Evolutionary conservation across 495 filamentous ascomycete species (phyloP).

Genomic region (Aspergillus coremiiformis): DNA sequence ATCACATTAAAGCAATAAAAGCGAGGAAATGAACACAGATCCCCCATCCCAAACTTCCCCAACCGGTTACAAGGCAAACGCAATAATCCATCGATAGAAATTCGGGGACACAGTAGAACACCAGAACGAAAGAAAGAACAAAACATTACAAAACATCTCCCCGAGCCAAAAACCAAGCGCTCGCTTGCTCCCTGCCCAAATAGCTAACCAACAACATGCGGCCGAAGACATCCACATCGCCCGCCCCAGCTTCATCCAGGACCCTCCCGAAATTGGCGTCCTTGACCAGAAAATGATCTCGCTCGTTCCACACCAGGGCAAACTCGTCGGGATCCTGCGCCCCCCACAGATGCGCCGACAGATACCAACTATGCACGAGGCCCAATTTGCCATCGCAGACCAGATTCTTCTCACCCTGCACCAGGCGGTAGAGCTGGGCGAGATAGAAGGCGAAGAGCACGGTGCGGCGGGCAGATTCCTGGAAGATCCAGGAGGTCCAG

Average conservation of each 20-base stretch:
- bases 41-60: neutral
- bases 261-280: conserved; percentile 31
- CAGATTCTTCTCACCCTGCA: conserved; percentile 20
- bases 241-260: conserved; percentile 25
- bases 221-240: conserved; percentile 44
- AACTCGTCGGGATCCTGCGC: conserved; percentile 39
- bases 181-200: conserved; percentile 37
- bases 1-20: neutral
- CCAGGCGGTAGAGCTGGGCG: conserved; percentile 27
- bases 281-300: conserved; percentile 36
- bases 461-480: conserved; percentile 43
- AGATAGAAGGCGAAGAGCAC: conserved; percentile 37
- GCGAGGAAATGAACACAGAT: neutral
- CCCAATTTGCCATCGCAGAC: conserved; percentile 29
- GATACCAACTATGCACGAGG: conserved; percentile 33
- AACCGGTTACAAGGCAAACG: too few relatives aligned
- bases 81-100: too few relatives aligned
- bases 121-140: neutral
- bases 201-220: conserved; percentile 37
- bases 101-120: too few relatives aligned
- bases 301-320: conserved; percentile 38
- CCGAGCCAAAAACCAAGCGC: conserved; percentile 35
- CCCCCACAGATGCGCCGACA: conserved; percentile 43
- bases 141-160: conserved; percentile 22
- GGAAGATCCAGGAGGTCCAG: conserved; percentile 39